A percentile compares a stretch with the other conserved stretches of the same genome.
phyloP scores from a whole-genome alignment of 2,329 filamentous ascomycete genomes.

The Teratosphaeria epicoccoides region DNA sequence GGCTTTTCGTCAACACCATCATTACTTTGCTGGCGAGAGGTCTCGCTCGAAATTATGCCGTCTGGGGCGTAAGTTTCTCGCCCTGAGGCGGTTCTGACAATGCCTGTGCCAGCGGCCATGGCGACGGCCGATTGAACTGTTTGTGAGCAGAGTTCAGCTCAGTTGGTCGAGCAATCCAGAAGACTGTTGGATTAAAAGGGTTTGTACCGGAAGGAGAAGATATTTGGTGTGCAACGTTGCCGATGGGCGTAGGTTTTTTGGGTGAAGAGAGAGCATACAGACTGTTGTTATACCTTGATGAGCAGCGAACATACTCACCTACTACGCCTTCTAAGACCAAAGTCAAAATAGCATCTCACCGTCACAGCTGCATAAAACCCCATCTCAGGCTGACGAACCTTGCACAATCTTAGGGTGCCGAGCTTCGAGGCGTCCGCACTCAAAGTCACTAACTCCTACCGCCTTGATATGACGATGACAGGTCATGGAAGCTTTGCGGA shows the following conservation, averaged over 20 bases:
- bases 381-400: not conserved
- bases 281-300: not conserved
- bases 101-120: conserved; percentile 5
- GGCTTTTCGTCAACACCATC: not conserved
- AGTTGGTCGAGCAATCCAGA: not conserved
- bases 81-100: conserved; percentile 10
- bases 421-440: not conserved
- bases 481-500: not conserved
- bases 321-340: not conserved
- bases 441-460: not conserved
- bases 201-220: not conserved
- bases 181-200: too few relatives aligned
- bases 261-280: not conserved
- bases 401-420: not conserved
- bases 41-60: conserved; percentile 1
- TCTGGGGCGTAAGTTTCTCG: conserved; percentile 11
- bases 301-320: not conserved
- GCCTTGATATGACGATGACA: not conserved
- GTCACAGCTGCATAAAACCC: not conserved
- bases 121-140: not conserved
- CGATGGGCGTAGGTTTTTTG: too few relatives aligned
- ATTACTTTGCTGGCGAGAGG: not conserved
- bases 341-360: not conserved
- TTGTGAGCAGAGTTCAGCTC: not conserved
- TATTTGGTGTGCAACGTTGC: not conserved